These are phyloP conservation scores for Aspergillus funiculosus DNA, from an alignment of 495 filamentous ascomycete genomes.

Conservation along the genomic window DNA sequence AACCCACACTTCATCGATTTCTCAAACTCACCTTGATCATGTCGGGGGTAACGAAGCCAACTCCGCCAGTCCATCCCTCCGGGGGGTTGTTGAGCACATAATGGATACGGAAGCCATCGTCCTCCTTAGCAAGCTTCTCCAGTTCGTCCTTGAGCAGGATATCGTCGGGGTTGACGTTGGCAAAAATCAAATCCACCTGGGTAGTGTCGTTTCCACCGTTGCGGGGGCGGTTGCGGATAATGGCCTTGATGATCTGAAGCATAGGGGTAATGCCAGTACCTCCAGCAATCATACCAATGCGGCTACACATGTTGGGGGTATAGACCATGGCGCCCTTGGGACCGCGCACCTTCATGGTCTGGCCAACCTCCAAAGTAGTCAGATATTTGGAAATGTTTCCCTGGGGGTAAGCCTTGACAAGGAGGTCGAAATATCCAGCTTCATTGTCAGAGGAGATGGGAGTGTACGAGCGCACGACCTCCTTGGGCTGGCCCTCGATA, in stretches of 20 bases:
- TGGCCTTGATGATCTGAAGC: conserved; percentile 89
- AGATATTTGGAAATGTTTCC: conserved; percentile 95
- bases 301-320: conserved; percentile 85
- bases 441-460: conserved; percentile 90
- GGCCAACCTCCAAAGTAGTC: conserved; percentile 70
- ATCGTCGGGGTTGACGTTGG: conserved; percentile 89
- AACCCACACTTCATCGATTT: too few relatives aligned
- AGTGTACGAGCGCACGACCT: conserved; percentile 93
- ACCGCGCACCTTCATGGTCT: conserved; percentile 82
- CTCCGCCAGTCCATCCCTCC: conserved; percentile 78
- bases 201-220: conserved; percentile 72
- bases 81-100: conserved; percentile 97
- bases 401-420: conserved; percentile 95
- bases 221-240: conserved; percentile 69
- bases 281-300: conserved; percentile 96
- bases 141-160: conserved; percentile 90
- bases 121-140: conserved; percentile 67
- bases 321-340: conserved; percentile 98
- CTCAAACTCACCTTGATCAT: conserved; percentile 88
- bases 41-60: conserved; percentile 89
- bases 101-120: conserved; percentile 75
- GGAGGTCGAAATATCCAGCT: conserved; percentile 90
- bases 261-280: conserved; percentile 98
- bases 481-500: conserved; percentile 70
- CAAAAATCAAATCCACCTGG: conserved; percentile 89